These are phyloP conservation scores for Polytrichum commune DNA, from an alignment of 225 moss, liverwort and hornwort genomes.

Conservation along the genomic window DNA sequence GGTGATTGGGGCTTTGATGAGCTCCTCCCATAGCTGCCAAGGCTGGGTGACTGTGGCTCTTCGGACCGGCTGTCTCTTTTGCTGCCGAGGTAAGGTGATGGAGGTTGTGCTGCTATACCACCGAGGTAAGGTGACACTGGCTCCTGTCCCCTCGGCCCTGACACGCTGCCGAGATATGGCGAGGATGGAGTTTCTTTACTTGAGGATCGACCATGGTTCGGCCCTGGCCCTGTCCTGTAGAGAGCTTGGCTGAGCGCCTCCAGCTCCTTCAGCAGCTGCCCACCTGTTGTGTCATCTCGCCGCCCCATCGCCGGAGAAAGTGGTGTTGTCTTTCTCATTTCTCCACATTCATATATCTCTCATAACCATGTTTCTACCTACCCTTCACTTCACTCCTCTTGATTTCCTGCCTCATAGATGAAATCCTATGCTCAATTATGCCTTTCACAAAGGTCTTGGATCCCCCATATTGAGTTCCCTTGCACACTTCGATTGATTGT, in stretches of 20 bases:
- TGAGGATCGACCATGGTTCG: constrained; percentile 19
- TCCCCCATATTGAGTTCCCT: no score
- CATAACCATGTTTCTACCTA: neutral
- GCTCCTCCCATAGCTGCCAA: constrained; percentile 6
- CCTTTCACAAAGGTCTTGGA: no score
- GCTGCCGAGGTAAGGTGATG: neutral
- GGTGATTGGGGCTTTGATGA: constrained; percentile 18
- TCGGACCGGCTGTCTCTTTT: neutral
- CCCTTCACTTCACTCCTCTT: no score
- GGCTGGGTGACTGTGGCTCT: neutral
- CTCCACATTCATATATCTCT: neutral
- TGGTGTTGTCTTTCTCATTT: constrained; percentile 37
- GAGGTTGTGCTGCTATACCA: constrained; percentile 7
- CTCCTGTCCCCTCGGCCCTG: constrained; percentile 21
- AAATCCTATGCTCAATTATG: no score
- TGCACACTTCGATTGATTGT: no score
- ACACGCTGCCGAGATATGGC: constrained; percentile 18
- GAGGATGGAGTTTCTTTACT: constrained; percentile 32
- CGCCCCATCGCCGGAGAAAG: constrained; percentile 30
- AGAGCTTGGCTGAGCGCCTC: constrained; percentile 45
- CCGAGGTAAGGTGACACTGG: constrained; percentile 21
- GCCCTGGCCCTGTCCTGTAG: constrained; percentile 37
- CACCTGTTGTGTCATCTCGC: constrained; percentile 29
- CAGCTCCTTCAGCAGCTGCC: constrained; percentile 43
- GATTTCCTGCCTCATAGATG: no score